Conservation (phyloP, 495 filamentous ascomycete species). For the Oidiodendron maius region DNA sequence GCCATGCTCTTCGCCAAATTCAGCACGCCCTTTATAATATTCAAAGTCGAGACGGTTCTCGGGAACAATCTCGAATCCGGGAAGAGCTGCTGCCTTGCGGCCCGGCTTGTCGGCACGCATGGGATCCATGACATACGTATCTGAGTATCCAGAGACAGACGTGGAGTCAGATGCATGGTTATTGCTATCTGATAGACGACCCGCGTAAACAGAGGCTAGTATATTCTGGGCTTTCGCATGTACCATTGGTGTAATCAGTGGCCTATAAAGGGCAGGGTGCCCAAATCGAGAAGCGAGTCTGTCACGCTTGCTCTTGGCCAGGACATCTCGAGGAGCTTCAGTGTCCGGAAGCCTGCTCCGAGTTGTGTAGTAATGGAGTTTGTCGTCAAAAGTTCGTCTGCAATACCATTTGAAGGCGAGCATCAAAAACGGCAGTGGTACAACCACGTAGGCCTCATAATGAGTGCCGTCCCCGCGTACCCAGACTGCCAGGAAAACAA, state of each 20-base stretch:
- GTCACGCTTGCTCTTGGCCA: constrained; percentile 41
- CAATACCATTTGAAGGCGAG: constrained; percentile 85
- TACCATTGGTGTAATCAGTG: constrained; percentile 93
- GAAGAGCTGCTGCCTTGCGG: constrained; percentile 44
- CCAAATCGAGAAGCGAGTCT: constrained; percentile 78
- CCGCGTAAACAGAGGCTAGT: constrained; percentile 73
- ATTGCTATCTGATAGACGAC: constrained; percentile 58
- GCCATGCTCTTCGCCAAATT: constrained; percentile 84
- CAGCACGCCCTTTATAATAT: constrained; percentile 81
- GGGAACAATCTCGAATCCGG: constrained; percentile 81
- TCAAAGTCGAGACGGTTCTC: constrained; percentile 90
- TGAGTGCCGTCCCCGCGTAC: constrained; percentile 43
- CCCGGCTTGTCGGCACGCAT: constrained; percentile 77
- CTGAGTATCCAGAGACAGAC: constrained; percentile 61
- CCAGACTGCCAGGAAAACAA: constrained; percentile 70
- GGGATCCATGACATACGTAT: constrained; percentile 62
- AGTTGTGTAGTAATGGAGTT: constrained; percentile 64
- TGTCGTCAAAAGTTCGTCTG: constrained; percentile 64
- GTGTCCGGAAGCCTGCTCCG: constrained; percentile 51
- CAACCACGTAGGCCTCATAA: constrained; percentile 56
- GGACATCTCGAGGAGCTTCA: constrained; percentile 37
- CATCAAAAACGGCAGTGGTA: constrained; percentile 77
- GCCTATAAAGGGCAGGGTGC: constrained; percentile 83
- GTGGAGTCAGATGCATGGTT: constrained; percentile 43
- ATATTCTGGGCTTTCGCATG: constrained; percentile 81